A percentile compares a stretch with the other conserved stretches of the same genome.
Evolutionary conservation across 192 early-diverging fungal genomes (phyloP).

Genomic region (Funneliformis mosseae): DNA sequence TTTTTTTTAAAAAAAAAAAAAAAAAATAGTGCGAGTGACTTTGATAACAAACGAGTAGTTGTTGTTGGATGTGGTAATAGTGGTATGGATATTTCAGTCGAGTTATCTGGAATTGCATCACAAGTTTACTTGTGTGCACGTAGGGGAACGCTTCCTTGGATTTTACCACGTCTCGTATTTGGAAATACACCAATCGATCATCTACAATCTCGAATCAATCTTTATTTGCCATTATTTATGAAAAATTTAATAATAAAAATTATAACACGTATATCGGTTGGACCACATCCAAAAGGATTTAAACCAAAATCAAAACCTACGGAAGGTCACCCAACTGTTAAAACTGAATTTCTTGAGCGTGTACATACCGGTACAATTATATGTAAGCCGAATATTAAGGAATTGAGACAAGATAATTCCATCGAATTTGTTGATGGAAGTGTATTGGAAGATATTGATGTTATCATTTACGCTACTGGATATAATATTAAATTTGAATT

Average conservation of each 20-base stretch:
- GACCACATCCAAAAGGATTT: conserved; percentile 43
- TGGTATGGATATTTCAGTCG: conserved; percentile 59
- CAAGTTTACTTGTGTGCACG: conserved; percentile 53
- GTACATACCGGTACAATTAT: conserved; percentile 55
- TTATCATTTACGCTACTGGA: conserved; percentile 65
- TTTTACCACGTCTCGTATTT: conserved; percentile 44
- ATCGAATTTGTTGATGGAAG: conserved; percentile 64
- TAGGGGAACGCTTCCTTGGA: conserved; percentile 47
- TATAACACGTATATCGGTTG: not conserved
- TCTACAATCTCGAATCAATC: conserved; percentile 41
- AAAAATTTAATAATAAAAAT: conserved; percentile 33
- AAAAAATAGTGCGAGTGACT: conserved; percentile 50
- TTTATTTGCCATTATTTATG: conserved; percentile 43
- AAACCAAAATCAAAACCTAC: conserved; percentile 44
- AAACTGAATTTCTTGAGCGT: conserved; percentile 51
- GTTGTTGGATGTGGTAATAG: conserved; percentile 64
- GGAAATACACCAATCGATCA: conserved; percentile 56
- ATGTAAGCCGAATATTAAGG: conserved; percentile 50
- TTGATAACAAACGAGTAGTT: conserved; percentile 54
- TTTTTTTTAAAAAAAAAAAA: no score
- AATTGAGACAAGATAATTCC: conserved; percentile 41
- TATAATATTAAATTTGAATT: conserved; percentile 57
- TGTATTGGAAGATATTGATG: conserved; percentile 52
- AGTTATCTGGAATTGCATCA: conserved; percentile 55
- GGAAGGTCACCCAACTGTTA: conserved; percentile 52